Percentiles rank a stretch among this genome's conserved stretches.
Evolutionary conservation across 352 stramenopile genomes (phyloP).

Genomic region (Halophytophthora batemanensis): DNA sequence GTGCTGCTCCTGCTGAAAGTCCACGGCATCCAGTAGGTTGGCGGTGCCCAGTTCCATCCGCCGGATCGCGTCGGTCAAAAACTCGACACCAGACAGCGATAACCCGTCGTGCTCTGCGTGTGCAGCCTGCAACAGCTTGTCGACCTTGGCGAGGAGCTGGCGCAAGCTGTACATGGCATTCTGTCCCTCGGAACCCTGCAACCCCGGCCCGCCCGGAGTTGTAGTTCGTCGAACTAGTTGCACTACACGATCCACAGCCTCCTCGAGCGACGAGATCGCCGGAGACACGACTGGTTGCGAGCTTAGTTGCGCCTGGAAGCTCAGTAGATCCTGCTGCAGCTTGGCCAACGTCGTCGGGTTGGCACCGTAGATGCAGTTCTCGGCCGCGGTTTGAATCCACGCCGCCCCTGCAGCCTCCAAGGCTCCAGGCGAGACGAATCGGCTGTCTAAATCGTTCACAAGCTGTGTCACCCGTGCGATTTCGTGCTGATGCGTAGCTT

Average conservation of each 20-base stretch:
- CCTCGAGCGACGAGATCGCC: conserved; percentile 23
- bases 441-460: conserved; percentile 16
- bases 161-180: conserved; percentile 43
- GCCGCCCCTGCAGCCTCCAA: conserved; percentile 21
- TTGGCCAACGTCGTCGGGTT: conserved; percentile 25
- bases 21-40: conserved; percentile 48
- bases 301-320: conserved; percentile 28
- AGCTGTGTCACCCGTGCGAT: conserved; percentile 7
- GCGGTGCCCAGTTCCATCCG: conserved; percentile 64
- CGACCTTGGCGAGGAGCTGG: conserved; percentile 32
- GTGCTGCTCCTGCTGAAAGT: conserved; percentile 49
- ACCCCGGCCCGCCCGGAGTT: conserved; percentile 1
- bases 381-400: conserved; percentile 46
- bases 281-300: conserved; percentile 21
- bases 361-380: conserved; percentile 57
- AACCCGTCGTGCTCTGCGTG: conserved; percentile 15
- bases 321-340: conserved; percentile 31
- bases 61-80: conserved; percentile 40
- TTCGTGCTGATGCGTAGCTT: conserved; percentile 14
- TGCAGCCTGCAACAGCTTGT: conserved; percentile 26
- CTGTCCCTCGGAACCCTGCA: conserved; percentile 12
- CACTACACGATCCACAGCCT: conserved; percentile 27
- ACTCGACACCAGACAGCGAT: conserved; percentile 12
- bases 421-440: conserved; percentile 23
- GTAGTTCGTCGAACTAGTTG: conserved; percentile 28